phyloP scores from a whole-genome alignment of 345 rosid genomes.

The Bruguiera sexangula region DNA sequence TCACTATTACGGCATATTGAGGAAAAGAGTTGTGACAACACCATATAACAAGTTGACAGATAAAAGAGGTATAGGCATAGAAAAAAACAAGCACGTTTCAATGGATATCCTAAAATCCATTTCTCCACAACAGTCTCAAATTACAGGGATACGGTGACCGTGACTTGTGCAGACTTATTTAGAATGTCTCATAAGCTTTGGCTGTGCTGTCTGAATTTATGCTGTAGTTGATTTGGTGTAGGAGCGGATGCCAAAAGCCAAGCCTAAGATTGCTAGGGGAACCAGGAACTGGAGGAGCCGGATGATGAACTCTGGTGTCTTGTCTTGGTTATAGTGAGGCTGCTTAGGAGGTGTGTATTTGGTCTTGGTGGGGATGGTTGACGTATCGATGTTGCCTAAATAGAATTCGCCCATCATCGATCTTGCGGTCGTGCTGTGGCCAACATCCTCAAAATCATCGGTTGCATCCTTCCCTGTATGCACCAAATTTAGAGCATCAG shows the following conservation, averaged over 20 bases:
- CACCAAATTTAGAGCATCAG: slow-evolving; percentile 3
- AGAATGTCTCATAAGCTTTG: background rate
- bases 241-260: slow-evolving; percentile 79
- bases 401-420: slow-evolving; percentile 84
- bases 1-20: background rate
- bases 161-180: slow-evolving; percentile 18
- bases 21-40: background rate
- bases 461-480: slow-evolving; percentile 84
- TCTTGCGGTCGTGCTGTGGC: slow-evolving; percentile 75
- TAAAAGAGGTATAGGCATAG: no score
- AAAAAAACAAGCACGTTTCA: background rate
- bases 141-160: background rate
- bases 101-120: no score
- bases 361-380: slow-evolving; percentile 55
- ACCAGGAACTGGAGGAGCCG: slow-evolving; percentile 87
- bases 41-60: background rate
- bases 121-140: background rate
- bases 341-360: slow-evolving; percentile 62
- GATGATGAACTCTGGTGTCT: slow-evolving; percentile 62
- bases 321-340: slow-evolving; percentile 70
- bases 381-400: slow-evolving; percentile 63
- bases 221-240: slow-evolving; percentile 46
- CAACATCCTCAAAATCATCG: slow-evolving; percentile 92
- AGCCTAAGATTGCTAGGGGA: slow-evolving; percentile 83
- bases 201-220: slow-evolving; percentile 1